These are phyloP conservation scores for Fusarium nygamai DNA, from an alignment of 2,329 filamentous ascomycete species.

Conservation along the genomic window DNA sequence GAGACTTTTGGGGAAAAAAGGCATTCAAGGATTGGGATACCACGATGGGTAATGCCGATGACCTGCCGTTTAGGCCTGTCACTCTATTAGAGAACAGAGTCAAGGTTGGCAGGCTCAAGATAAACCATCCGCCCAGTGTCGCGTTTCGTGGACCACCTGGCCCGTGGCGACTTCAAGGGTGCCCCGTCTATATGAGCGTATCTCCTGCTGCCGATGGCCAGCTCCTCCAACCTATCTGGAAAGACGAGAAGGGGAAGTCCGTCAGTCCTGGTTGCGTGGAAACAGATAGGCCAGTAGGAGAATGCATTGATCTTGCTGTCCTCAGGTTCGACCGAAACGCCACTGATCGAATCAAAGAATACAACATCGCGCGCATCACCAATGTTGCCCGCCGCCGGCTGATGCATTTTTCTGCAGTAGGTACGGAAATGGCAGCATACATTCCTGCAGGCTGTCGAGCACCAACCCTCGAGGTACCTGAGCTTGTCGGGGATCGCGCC, in stretches of 20 bases:
- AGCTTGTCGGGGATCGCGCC: neutral
- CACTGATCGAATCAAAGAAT: neutral
- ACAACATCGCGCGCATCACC: neutral
- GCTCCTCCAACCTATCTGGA: neutral
- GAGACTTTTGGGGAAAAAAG: neutral
- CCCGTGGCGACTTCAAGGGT: neutral
- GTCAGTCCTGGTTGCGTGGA: neutral
- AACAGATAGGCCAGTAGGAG: neutral
- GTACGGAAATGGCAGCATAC: neutral
- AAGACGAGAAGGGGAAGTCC: neutral
- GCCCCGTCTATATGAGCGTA: neutral
- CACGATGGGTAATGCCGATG: neutral
- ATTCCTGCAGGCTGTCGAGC: neutral
- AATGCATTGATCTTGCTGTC: fast-evolving
- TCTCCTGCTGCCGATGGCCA: neutral
- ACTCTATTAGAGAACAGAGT: neutral
- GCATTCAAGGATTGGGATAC: neutral
- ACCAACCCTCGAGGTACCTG: neutral
- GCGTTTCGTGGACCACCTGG: neutral
- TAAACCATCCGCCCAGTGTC: neutral
- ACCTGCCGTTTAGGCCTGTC: neutral
- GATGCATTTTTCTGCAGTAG: neutral
- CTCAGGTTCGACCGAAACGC: neutral
- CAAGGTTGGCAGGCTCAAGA: neutral
- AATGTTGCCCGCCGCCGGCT: neutral